Base-by-base conservation (phyloP, 2,329 filamentous ascomycete genomes). In the Xylaria sp. region DNA sequence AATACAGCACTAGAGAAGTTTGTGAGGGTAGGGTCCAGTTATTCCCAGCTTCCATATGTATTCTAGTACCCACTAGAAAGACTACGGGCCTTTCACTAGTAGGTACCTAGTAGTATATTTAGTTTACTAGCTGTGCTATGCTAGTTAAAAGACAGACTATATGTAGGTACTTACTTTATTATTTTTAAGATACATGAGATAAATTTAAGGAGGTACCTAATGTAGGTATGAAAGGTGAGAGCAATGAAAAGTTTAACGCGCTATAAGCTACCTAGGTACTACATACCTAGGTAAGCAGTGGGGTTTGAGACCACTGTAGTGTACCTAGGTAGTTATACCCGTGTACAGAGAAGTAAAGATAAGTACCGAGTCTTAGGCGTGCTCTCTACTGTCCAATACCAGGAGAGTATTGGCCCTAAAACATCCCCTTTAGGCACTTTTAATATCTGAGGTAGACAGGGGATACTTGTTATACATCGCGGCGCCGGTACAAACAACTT, bases 391-490 rank as follows among this genome's bases (percentile, higher is more conserved):
- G 64, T 61, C 69, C 69, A 70, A 70, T 70, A 58, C 58, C 25
- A 63, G 27, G 49, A 63, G 63, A 55, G 61, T n/a, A 69, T 67
- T 49, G 27, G 9, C 29, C 50, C 55, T 51, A 20, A 38, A 42
- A 57, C 45, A 50, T 67, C 63, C 67, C 58, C 25, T 67, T 70
- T 69, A n/a, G 67, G 69, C 45, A 69, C 58, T 65, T 59, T 66
- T 25, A 5, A 27, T 49, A 49, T 49, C 38, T 36, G 29, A 33
- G 39, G 47, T 47, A 53, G 61, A 20, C 39, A 51, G 31, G n/a
- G 49, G 54, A 47, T 68, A 69, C 67, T 61, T 61, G n/a, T 25
- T 57, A 13, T 68, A 70, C 68, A 66, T 67, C 3, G 3, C 22
- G 17, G 20, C 39, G 42, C 10, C 20, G 22, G 36, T 36, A 55